Base-by-base conservation (phyloP, 768 basidiomycete species). In the Russula vinacea region DNA sequence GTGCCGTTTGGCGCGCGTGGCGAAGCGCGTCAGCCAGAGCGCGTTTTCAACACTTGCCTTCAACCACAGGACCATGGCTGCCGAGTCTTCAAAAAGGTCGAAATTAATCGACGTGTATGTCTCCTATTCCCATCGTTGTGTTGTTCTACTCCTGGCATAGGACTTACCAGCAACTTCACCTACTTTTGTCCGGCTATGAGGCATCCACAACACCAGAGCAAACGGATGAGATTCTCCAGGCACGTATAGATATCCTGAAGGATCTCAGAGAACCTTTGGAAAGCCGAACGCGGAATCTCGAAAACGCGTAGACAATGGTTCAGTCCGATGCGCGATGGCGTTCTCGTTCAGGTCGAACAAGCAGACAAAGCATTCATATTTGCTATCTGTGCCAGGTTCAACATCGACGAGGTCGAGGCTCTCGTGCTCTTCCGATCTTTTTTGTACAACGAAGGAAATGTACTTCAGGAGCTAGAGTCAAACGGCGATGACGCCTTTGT, bases 341-440 rank as follows among this genome's bases (percentile, higher is more conserved):
- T 86, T 24, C 77, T 77, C 35, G 67, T 89, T 26, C 79, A 79
- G 62, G 80, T 92, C 42, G 88, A 89, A 67, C 81, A 86, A 44
- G 81, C 81, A 42, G 85, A 89, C 76, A 88, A 88, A 72, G 83
- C 87, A 60, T 84, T 85, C 67, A 80, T 88, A 55, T 76, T 83
- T 65, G 85, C 88, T 54, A 83, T 97, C 68, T 91, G 92, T 75
- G 73, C 79, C 49, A 80, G 80, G 63, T 87, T 92, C 73, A 78
- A 83, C 33, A 85, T 96, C 26, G 92, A 95, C 75, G 84, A 95
- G 70, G 78, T 93, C 1, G 84, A 88, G n/a, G 86, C 92, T 0
- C 79, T 89, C 49, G 76, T 88, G 5, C 80, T 95, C 6, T 77
- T 92, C 24, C 84, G 88, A 14, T 87, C 89, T 0, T 94, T 90